A percentile compares a stretch with the other conserved stretches of the same genome.
These are phyloP conservation scores for Alternaria conjuncta DNA, from an alignment of 2,329 filamentous ascomycete species.

Conservation along the genomic window DNA sequence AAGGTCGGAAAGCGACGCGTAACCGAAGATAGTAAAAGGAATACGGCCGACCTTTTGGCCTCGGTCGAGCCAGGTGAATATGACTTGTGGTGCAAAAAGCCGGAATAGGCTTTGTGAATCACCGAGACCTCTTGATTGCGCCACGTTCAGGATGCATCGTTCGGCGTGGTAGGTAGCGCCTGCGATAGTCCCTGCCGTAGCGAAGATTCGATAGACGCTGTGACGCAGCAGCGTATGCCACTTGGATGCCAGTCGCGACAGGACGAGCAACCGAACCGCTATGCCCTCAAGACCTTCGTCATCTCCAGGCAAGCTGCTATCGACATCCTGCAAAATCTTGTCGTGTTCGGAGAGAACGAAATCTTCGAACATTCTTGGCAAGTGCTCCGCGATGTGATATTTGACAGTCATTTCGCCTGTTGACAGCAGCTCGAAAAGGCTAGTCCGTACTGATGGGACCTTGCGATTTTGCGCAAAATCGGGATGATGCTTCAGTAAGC, in stretches of 20 bases:
- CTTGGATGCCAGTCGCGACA: constrained; percentile 76
- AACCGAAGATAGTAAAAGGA: constrained; percentile 86
- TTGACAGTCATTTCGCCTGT: constrained; percentile 74
- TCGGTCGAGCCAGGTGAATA: constrained; percentile 89
- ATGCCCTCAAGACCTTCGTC: constrained; percentile 79
- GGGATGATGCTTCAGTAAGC: constrained; percentile 70
- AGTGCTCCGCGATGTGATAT: constrained; percentile 71
- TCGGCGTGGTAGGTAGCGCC: constrained; percentile 72
- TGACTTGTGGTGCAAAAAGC: constrained; percentile 84
- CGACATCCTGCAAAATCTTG: constrained; percentile 80
- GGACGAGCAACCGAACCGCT: constrained; percentile 77
- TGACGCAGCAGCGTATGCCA: constrained; percentile 88
- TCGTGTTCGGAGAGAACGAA: constrained; percentile 87
- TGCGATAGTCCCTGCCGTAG: constrained; percentile 77
- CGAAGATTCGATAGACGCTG: constrained; percentile 93
- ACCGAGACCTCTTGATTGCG: constrained; percentile 67
- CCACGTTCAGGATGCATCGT: constrained; percentile 71
- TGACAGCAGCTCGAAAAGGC: constrained; percentile 74
- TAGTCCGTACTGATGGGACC: constrained; percentile 70
- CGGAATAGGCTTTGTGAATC: constrained; percentile 75
- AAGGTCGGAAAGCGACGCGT: constrained; percentile 70
- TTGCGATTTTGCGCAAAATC: constrained; percentile 68
- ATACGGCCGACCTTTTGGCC: constrained; percentile 61
- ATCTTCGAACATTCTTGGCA: constrained; percentile 78
- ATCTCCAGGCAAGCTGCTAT: constrained; percentile 78